These are phyloP conservation scores for Penicillium soppii DNA, from an alignment of 495 filamentous ascomycete species.

Conservation along the genomic window DNA sequence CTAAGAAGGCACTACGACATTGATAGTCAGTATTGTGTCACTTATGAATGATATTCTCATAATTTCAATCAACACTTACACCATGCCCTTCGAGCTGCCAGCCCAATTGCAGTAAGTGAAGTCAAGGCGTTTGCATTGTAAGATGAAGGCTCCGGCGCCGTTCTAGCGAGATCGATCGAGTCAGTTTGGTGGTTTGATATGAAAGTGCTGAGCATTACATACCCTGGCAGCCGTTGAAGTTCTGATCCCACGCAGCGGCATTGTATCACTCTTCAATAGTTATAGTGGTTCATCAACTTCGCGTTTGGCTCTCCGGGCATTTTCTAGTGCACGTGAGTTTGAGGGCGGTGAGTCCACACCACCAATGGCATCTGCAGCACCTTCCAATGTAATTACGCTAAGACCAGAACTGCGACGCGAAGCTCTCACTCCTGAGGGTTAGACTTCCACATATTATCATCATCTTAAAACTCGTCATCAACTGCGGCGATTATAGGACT, in stretches of 20 bases:
- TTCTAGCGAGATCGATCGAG: conserved; percentile 56
- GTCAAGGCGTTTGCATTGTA: conserved; percentile 93
- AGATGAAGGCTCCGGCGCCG: conserved; percentile 93
- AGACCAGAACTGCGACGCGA: conserved; percentile 20
- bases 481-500: conserved; percentile 6
- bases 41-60: neutral
- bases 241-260: conserved; percentile 66
- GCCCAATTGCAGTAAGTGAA: conserved; percentile 97
- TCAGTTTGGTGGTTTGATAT: neutral
- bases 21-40: neutral
- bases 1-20: conserved; percentile 69
- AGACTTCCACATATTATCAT: conserved; percentile 13
- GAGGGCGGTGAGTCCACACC: conserved; percentile 17
- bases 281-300: neutral
- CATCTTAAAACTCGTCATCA: neutral
- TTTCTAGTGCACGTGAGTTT: conserved; percentile 26
- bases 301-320: conserved; percentile 13
- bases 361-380: conserved; percentile 13
- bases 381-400: conserved; percentile 11
- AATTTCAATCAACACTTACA: conserved; percentile 54
- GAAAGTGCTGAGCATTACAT: conserved; percentile 7
- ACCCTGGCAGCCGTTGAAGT: conserved; percentile 41
- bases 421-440: conserved; percentile 20
- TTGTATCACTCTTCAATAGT: conserved; percentile 39
- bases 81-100: conserved; percentile 91